These are phyloP conservation scores for Zea mays DNA, from an alignment of 176 grass and related monocot species.

Conservation along the genomic window Zm-B73-REFERENCE-NAM-5.0 NC_050099.1:51588001-51588500, in stretches of 20 bases:
- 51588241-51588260: not conserved
- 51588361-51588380: too few species aligned
- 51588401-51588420: too few species aligned
- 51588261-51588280: not conserved
- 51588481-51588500: too few species aligned
- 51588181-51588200: not conserved
- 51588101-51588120: not conserved
- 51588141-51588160: not conserved
- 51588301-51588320: too few species aligned
- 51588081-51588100: conserved; percentile 38
- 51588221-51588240: not conserved
- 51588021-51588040: conserved; percentile 83
- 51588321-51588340: too few species aligned
- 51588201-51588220: not conserved
- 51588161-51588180: not conserved
- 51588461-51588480: too few species aligned
- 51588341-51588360: too few species aligned
- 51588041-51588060: conserved; percentile 81
- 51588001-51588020: conserved; percentile 84
- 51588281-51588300: too few species aligned
- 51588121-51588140: not conserved
- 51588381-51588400: too few species aligned
- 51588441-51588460: too few species aligned
- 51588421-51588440: too few species aligned
- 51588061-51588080: conserved; percentile 74